A percentile compares a stretch with the other conserved stretches of the same genome.
Evolutionary conservation across 441 rosid species (phyloP).

Genomic region (Populus hybrid): DNA sequence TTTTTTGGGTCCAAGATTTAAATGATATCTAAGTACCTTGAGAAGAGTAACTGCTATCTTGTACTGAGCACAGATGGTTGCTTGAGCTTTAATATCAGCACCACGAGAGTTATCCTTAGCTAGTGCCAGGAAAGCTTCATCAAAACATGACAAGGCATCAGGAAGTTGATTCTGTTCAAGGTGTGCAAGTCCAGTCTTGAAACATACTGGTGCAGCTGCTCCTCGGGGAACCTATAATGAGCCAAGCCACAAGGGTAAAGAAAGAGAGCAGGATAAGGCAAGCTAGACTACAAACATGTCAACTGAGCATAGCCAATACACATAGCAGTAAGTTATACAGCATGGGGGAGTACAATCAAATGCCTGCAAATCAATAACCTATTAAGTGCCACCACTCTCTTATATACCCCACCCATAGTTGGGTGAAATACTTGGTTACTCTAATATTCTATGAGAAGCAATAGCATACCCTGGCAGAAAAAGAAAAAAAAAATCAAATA

Average conservation of each 20-base stretch:
- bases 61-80: slow-evolving; percentile 97
- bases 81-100: slow-evolving; percentile 94
- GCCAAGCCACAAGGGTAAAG: slow-evolving; percentile 12
- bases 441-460: not conserved
- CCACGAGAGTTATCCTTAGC: slow-evolving; percentile 98
- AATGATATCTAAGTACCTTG: slow-evolving; percentile 44
- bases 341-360: not conserved
- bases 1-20: not conserved
- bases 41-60: slow-evolving; percentile 93
- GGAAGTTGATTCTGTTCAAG: slow-evolving; percentile 98
- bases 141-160: slow-evolving; percentile 95
- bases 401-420: no score
- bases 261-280: not conserved
- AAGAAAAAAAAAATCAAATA: not conserved
- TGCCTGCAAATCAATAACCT: not conserved
- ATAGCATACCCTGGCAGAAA: not conserved
- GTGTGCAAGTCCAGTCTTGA: slow-evolving; percentile 94
- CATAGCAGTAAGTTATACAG: not conserved
- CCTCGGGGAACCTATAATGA: slow-evolving; percentile 86
- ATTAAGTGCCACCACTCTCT: not conserved
- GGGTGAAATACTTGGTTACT: no score
- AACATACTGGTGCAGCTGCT: slow-evolving; percentile 86
- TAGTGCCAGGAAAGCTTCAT: slow-evolving; percentile 94
- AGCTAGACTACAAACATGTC: slow-evolving; percentile 3
- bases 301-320: slow-evolving; percentile 1